Base-by-base conservation (phyloP, 2,329 filamentous ascomycete species). In the Trematosphaeria pertusa region DNA sequence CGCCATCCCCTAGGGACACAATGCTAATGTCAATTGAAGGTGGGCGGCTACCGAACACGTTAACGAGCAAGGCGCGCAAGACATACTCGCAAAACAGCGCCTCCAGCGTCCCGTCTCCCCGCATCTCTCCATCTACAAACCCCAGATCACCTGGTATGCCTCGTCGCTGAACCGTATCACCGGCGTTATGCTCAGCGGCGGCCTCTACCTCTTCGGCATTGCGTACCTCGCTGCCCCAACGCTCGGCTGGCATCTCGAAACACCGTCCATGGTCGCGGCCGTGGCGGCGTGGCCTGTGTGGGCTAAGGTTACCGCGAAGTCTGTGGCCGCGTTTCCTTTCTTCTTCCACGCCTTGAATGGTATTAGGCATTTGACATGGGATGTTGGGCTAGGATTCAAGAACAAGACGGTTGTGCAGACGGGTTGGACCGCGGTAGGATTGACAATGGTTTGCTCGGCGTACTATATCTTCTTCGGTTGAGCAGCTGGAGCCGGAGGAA, bases 61-160 rank as follows among this genome's bases (percentile, higher is more conserved):
- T 63, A 77, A 81, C 51, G 72, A 75, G 42, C 61, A 73, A 42
- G 78, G 87, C 52, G 82, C 75, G 56, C 65, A 82, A 56, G 70
- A 81, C 59, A 84, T 96, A 75, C 89, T 97, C 69, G 86, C 83
- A 65, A 78, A 84, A 67, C 92, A 97, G 80, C 92, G 92, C 65
- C 81, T 87, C 45, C 75, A 81, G 67, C 92, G 92, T 41, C 92
- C 92, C 69, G 81, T 96, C 63, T 82, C 90, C 35, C 92, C 92
- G 44, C 91, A 97, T 71, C 84, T 97, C 54, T 72, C 77, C 67
- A 92, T 95, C 82, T 97, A 97, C 85, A 82, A 85, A 73, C 83
- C 87, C 50, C 85, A 90, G 74, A 88, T 97, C 76, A 94, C 90
- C 62, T 96, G 87, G 87, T 87, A 89, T 73, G 81, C 81, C 60